Conservation (phyloP, 305 asterid species). For the Fraxinus baroniana region DNA sequence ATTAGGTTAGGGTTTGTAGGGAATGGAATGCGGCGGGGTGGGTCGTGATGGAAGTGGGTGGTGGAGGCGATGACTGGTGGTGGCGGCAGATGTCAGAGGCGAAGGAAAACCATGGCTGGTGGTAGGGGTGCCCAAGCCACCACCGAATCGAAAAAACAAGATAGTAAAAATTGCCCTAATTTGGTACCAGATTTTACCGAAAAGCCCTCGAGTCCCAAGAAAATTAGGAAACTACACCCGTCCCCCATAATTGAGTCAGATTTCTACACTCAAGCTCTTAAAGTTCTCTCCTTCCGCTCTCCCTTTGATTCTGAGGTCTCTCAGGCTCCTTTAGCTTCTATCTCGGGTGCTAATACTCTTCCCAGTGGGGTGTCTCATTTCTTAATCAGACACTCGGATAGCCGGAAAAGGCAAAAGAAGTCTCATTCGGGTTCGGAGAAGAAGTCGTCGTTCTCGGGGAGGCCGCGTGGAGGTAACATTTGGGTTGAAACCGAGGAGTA, state of each 20-base stretch:
- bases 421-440: constrained; percentile 60
- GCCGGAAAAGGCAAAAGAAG: constrained; percentile 79
- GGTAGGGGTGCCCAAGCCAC: constrained; percentile 48
- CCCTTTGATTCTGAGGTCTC: constrained; percentile 72
- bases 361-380: constrained; percentile 69
- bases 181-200: constrained; percentile 47
- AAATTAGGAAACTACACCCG: constrained; percentile 54
- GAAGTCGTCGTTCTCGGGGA: constrained; percentile 52
- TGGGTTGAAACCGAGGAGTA: constrained; percentile 84
- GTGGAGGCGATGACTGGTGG: constrained; percentile 61
- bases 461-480: constrained; percentile 49
- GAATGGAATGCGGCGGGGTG: constrained; percentile 49
- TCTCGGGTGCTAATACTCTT: constrained; percentile 40
- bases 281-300: constrained; percentile 66
- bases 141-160: constrained; percentile 44
- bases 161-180: constrained; percentile 42
- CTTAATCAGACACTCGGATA: constrained; percentile 62
- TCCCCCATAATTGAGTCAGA: constrained; percentile 40
- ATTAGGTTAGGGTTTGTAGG: constrained; percentile 33
- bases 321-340: constrained; percentile 42
- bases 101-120: constrained; percentile 61
- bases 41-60: constrained; percentile 50
- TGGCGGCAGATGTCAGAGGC: constrained; percentile 57
- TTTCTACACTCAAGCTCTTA: constrained; percentile 72
- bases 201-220: constrained; percentile 49